A percentile compares a stretch with the other conserved stretches of the same genome.
phyloP scores from a whole-genome alignment of 306 rosid genomes.

The Elaeagnus macrophylla region DNA sequence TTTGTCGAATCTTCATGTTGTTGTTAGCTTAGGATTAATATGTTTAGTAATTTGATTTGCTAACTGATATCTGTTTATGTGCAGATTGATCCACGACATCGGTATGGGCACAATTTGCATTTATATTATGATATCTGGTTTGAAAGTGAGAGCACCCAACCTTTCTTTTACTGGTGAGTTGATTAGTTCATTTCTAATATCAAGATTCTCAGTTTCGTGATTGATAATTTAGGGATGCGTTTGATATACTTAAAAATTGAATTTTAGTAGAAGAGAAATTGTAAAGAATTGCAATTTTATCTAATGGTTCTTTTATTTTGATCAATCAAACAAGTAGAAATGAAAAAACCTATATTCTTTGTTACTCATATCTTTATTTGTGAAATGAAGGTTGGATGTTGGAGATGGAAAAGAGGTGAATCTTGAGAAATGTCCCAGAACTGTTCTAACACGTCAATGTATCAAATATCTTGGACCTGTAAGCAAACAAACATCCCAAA shows the following conservation, averaged over 20 bases:
- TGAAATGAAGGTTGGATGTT: slow-evolving; percentile 57
- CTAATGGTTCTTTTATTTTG: too few relatives aligned
- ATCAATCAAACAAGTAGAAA: too few relatives aligned
- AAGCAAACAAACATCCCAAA: slow-evolving; percentile 9
- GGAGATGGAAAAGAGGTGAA: slow-evolving; percentile 81
- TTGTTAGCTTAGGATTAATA: too few relatives aligned
- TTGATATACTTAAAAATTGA: too few relatives aligned
- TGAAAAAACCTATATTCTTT: neutral
- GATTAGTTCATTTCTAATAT: too few relatives aligned
- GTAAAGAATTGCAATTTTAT: too few relatives aligned
- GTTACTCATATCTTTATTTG: slow-evolving; percentile 3
- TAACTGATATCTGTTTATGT: neutral
- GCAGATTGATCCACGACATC: slow-evolving; percentile 94
- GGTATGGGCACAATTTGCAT: slow-evolving; percentile 91
- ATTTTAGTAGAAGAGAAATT: too few relatives aligned
- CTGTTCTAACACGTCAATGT: slow-evolving; percentile 63
- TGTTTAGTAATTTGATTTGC: neutral
- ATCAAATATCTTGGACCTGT: slow-evolving; percentile 87
- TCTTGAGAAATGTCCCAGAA: slow-evolving; percentile 52
- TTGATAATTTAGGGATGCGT: too few relatives aligned
- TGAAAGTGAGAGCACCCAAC: slow-evolving; percentile 69
- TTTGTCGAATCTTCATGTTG: neutral
- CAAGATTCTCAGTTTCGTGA: too few relatives aligned
- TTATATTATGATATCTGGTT: slow-evolving; percentile 77
- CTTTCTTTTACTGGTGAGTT: slow-evolving; percentile 80